These are phyloP conservation scores for Candida pseudoglaebosa DNA, from an alignment of 805 yeast species.

Conservation along the genomic window DNA sequence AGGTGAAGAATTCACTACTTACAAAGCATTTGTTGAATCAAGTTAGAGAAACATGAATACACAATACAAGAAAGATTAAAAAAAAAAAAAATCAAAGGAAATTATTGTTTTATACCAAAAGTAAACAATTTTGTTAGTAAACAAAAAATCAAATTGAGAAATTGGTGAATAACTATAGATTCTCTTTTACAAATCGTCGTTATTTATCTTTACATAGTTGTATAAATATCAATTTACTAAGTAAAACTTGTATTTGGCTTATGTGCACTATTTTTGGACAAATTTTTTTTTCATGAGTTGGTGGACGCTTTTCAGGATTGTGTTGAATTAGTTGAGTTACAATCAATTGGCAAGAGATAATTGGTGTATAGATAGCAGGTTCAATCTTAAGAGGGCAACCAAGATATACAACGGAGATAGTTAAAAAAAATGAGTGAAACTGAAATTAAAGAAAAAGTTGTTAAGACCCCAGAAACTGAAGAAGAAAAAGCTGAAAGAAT, in stretches of 20 bases:
- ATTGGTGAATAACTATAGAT: too few species aligned
- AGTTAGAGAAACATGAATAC: background rate
- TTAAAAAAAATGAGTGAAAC: constrained; percentile 3
- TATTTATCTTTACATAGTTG: too few species aligned
- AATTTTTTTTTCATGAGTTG: background rate
- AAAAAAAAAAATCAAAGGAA: too few species aligned
- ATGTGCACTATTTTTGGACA: background rate
- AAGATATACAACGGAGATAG: background rate
- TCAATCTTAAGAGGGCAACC: constrained; percentile 1
- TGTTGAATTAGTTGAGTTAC: background rate
- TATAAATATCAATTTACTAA: too few species aligned
- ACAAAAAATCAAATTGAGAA: too few species aligned
- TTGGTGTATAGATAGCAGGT: constrained; percentile 1
- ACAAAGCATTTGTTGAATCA: constrained; percentile 82
- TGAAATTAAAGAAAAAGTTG: constrained; percentile 6
- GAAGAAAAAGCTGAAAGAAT: constrained; percentile 30
- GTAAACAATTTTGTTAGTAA: background rate
- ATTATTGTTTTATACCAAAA: background rate
- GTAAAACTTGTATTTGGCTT: too few species aligned
- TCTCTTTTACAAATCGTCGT: too few species aligned
- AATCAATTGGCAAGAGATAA: background rate
- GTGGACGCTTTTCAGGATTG: constrained; percentile 1
- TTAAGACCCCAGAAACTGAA: constrained; percentile 20
- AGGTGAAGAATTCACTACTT: constrained; percentile 58
- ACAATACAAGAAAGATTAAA: too few species aligned